Conservation (phyloP, 83 land plant genomes). For the Picea mariana region DNA sequence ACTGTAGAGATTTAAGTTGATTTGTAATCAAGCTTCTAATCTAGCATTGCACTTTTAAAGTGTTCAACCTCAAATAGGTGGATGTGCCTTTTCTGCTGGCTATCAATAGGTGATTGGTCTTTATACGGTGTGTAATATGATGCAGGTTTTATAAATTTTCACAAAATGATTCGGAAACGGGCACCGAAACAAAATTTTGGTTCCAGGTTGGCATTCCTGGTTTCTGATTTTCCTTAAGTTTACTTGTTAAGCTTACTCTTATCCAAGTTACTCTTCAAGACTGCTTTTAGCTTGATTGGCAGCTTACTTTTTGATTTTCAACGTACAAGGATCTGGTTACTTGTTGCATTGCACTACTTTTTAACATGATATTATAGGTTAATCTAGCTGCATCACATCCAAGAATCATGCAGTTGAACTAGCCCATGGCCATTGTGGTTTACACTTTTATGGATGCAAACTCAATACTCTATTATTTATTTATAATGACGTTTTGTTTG, state of each 20-base stretch:
- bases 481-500: no score
- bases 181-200: conserved; percentile 44
- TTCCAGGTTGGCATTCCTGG: conserved; percentile 81
- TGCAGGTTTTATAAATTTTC: conserved; percentile 67
- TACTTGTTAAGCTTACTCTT: conserved; percentile 1
- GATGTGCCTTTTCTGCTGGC: background rate
- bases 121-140: conserved; percentile 1
- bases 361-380: background rate
- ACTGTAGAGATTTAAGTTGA: background rate
- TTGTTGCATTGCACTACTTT: conserved; percentile 1
- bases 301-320: background rate
- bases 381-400: background rate
- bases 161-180: conserved; percentile 22
- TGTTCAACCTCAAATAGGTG: background rate
- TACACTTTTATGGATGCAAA: no score
- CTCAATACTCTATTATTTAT: no score
- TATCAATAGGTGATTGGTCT: background rate
- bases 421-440: background rate
- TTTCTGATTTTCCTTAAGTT: conserved; percentile 30
- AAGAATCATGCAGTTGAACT: background rate
- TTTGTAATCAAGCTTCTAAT: background rate
- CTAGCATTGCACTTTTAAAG: background rate
- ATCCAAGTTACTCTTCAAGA: background rate
- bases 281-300: background rate
- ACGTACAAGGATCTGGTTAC: background rate